Conservation (phyloP, 805 yeast species). For the Candida nitratophila region DNA sequence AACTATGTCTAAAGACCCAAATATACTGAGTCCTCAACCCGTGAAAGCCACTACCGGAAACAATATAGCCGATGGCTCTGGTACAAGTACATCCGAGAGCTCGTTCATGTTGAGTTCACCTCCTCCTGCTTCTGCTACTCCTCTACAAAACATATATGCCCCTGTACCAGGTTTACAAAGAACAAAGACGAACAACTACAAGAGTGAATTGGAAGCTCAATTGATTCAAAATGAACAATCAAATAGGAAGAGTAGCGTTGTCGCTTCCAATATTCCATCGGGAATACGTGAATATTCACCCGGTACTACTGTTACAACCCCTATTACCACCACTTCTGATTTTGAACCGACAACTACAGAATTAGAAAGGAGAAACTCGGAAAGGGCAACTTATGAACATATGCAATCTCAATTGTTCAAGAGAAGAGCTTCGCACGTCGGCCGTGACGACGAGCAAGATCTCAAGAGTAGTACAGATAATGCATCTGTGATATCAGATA, state of each 20-base stretch:
- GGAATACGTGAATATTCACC: too few relatives aligned
- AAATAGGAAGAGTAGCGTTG: not conserved
- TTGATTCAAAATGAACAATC: conserved; percentile 1
- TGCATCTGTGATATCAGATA: not conserved
- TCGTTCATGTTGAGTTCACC: conserved; percentile 11
- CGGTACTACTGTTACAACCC: too few relatives aligned
- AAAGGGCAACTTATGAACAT: conserved; percentile 11
- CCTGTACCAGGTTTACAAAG: conserved; percentile 10
- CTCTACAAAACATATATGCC: conserved; percentile 6
- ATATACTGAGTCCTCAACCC: not conserved
- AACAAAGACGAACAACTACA: conserved; percentile 13
- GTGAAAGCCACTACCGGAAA: not conserved
- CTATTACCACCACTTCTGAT: too few relatives aligned
- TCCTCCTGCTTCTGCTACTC: conserved; percentile 15
- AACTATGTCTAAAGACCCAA: not conserved
- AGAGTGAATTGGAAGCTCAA: conserved; percentile 16
- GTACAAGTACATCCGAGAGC: not conserved
- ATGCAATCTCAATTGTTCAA: conserved; percentile 18
- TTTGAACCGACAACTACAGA: not conserved
- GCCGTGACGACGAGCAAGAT: not conserved
- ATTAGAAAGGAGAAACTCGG: conserved; percentile 13
- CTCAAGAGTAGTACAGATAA: not conserved
- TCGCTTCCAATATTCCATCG: too few relatives aligned
- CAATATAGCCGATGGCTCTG: too few relatives aligned
- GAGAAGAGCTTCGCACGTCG: conserved; percentile 3